Percentiles rank a stretch among this genome's conserved stretches.
Conservation (phyloP, 306 rosid genomes). For the Elaeagnus macrophylla region DNA sequence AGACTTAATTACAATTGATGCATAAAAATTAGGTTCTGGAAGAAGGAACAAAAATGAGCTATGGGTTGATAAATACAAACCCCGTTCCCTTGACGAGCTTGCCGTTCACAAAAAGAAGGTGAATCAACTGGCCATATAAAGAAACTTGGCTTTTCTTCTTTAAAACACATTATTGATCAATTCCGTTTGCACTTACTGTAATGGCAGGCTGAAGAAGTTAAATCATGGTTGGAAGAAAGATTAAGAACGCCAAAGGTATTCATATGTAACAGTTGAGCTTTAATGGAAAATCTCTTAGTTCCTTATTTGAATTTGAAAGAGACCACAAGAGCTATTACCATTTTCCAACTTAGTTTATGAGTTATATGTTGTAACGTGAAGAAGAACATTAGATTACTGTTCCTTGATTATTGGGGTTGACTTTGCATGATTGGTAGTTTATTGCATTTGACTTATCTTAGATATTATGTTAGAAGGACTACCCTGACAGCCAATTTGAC, state of each 20-base stretch:
- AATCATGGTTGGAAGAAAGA: conserved; percentile 72
- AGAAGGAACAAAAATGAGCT: conserved; percentile 38
- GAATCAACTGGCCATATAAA: conserved; percentile 7
- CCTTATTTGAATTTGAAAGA: background rate
- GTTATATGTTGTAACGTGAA: background rate
- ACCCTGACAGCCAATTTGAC: no score
- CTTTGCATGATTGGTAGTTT: no score
- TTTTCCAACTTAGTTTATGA: background rate
- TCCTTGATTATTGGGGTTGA: no score
- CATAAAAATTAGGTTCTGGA: conserved; percentile 35
- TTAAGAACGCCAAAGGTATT: conserved; percentile 58
- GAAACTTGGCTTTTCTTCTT: conserved; percentile 7
- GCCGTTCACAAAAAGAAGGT: conserved; percentile 94
- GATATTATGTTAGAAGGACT: no score
- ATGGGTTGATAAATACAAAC: conserved; percentile 83
- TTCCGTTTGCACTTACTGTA: background rate
- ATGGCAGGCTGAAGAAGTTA: conserved; percentile 76
- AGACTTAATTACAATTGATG: conserved; percentile 18
- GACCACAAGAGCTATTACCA: background rate
- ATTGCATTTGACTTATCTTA: no score
- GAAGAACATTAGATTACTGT: background rate
- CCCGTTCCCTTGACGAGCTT: conserved; percentile 61
- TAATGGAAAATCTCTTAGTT: background rate
- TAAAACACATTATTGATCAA: background rate
- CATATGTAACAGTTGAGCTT: background rate